Evolutionary conservation across 495 filamentous ascomycete genomes (phyloP), one percentile per base, ranked within the genome.

Genomic region (Xylaria grammica): DNA sequence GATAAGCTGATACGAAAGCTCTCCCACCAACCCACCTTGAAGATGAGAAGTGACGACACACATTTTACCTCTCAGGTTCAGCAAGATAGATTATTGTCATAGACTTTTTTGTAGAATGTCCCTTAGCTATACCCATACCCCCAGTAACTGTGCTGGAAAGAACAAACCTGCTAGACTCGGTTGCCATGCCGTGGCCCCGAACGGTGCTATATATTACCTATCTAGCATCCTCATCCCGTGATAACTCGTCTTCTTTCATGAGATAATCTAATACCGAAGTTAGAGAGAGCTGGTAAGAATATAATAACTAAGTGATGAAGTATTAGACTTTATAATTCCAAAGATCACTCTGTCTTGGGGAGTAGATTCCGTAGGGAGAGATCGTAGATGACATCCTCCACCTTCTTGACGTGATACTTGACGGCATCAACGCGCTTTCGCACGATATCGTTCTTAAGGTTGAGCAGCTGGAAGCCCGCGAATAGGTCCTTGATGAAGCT

Each of bases 331-430:
- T 2, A 4, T 24, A 40, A 22, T 17, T 40, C 34, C 20, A 1
- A 36, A 38, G 24, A 48, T 51, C 34, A 56, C 40, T 72, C 72
- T 5, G 53, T 20, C 53, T 68, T 67, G n/a, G 91, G 88, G 22
- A 96, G 82, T 64, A 98, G 75, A 69, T 94, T 94, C 57, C 94
- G 85, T 74, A 98, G 77, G 5, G 90, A 92, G 30, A 99, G 81
- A 73, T 99, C 95, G 70, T 99, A 99, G 19, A 96, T 93, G 22
- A 99, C 93, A 77, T 99, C 95, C 81, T 99, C 95, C 40, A 96
- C 92, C 78, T 97, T 97, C 83, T 98, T 98, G 82, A 96, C 91
- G 64, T 89, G 89, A 65, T 98, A 99, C 82, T 99, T 99, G 74
- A 99, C 90, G 27, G 90, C 89, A 78, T 99, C 95, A 29, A 89